These are phyloP conservation scores for Kokia cookei DNA, from an alignment of 441 rosid species.

Conservation along the genomic window DNA sequence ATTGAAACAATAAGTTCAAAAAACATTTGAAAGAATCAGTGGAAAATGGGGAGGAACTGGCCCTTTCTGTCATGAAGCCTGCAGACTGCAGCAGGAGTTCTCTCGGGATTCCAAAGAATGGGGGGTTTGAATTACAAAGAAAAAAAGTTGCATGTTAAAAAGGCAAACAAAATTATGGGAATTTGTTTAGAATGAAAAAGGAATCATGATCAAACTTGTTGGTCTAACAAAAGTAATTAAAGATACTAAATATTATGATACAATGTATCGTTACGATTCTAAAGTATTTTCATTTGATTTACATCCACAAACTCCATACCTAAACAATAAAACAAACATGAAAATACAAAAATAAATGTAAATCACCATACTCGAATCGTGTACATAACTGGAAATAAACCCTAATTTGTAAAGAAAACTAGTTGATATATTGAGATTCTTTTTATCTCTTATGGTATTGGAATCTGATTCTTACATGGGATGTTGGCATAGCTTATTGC, in stretches of 20 bases:
- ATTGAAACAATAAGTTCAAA: background rate
- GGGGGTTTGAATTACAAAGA: background rate
- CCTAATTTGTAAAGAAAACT: background rate
- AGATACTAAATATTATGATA: background rate
- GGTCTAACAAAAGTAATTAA: background rate
- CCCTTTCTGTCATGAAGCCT: slow-evolving; percentile 25
- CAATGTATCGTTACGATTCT: no score
- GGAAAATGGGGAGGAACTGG: slow-evolving; percentile 1
- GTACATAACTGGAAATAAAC: background rate
- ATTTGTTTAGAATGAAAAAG: background rate
- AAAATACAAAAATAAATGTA: no score
- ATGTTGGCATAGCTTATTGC: background rate
- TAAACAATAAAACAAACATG: no score
- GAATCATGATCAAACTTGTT: background rate
- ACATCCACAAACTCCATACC: no score
- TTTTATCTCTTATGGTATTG: background rate
- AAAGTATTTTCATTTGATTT: no score
- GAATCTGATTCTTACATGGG: slow-evolving; percentile 35
- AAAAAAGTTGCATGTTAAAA: slow-evolving; percentile 1
- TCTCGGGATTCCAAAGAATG: background rate
- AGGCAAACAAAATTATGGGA: background rate
- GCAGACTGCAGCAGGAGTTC: background rate
- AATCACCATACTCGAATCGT: background rate
- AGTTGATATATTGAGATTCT: background rate
- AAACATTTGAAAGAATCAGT: background rate